These are phyloP conservation scores for Pseudogymnoascus verrucosus DNA, from an alignment of 2,329 filamentous ascomycete genomes.

Conservation along the genomic window DNA sequence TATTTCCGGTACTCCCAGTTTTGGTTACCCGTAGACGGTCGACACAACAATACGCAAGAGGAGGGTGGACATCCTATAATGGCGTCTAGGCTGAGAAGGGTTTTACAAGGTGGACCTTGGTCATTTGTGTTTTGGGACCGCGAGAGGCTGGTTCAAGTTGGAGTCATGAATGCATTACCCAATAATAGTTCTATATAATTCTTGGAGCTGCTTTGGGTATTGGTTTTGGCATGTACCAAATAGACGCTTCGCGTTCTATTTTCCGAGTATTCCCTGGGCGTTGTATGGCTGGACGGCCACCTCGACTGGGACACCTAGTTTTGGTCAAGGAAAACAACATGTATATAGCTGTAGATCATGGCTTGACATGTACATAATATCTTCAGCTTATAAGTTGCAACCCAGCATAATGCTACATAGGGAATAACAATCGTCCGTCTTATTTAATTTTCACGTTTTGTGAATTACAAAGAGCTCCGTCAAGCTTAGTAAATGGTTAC, in stretches of 20 bases:
- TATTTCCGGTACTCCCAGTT: not conserved
- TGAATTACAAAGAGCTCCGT: not conserved
- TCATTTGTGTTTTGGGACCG: not conserved
- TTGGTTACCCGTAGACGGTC: not conserved
- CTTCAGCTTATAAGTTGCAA: not conserved
- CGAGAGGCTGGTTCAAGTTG: not conserved
- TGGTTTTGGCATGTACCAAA: not conserved
- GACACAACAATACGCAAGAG: not conserved
- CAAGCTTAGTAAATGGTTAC: not conserved
- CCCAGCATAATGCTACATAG: not conserved
- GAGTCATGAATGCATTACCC: not conserved
- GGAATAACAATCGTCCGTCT: not conserved
- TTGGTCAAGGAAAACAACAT: not conserved
- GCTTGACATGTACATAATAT: not conserved
- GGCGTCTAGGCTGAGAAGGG: not conserved
- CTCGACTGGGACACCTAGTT: not conserved
- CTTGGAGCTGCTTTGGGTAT: not conserved
- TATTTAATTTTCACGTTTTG: not conserved
- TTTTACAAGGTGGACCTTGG: not conserved
- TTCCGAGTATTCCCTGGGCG: not conserved
- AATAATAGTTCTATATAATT: not conserved
- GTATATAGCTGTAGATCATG: not conserved
- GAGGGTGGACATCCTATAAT: not conserved
- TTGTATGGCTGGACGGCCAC: not conserved
- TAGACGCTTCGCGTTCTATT: not conserved